These are phyloP conservation scores for Aurinia saxatilis DNA, from an alignment of 345 rosid genomes.

Conservation along the genomic window DNA sequence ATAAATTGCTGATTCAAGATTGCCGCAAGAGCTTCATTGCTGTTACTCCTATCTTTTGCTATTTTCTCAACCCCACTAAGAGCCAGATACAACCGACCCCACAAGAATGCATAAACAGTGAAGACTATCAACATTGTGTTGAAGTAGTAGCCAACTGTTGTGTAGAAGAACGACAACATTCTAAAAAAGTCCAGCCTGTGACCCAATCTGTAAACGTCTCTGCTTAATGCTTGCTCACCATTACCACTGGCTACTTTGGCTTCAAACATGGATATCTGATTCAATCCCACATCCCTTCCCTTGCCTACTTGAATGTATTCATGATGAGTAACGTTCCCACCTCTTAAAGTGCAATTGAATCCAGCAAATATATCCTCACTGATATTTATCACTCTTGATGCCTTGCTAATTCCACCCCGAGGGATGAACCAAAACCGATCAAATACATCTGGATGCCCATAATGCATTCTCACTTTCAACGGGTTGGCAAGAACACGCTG, in stretches of 20 bases:
- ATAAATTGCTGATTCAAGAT: slow-evolving; percentile 90
- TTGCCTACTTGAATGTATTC: slow-evolving; percentile 97
- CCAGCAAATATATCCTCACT: slow-evolving; percentile 99
- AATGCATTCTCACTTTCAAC: slow-evolving; percentile 91
- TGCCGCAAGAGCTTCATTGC: slow-evolving; percentile 72
- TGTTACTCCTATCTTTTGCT: slow-evolving; percentile 42
- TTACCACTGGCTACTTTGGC: slow-evolving; percentile 99
- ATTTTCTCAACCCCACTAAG: slow-evolving; percentile 86
- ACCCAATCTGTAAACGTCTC: slow-evolving; percentile 95
- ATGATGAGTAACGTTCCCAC: slow-evolving; percentile 97
- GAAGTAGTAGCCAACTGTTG: slow-evolving; percentile 89
- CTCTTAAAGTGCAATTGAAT: slow-evolving; percentile 93
- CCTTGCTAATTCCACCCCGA: slow-evolving; percentile 96
- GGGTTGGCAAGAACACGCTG: slow-evolving; percentile 98
- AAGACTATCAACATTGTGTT: slow-evolving; percentile 89
- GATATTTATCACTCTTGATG: slow-evolving; percentile 90
- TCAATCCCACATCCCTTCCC: slow-evolving; percentile 98
- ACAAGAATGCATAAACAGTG: slow-evolving; percentile 87
- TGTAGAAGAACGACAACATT: slow-evolving; percentile 93
- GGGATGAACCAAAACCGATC: slow-evolving; percentile 98
- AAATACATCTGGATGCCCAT: slow-evolving; percentile 97
- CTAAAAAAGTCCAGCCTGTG: slow-evolving; percentile 95
- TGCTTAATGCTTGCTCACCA: slow-evolving; percentile 95
- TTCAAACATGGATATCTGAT: slow-evolving; percentile 97
- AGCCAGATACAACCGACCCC: slow-evolving; percentile 94